Evolutionary conservation across 345 rosid genomes (phyloP).

Genomic region (Balakata baccata): DNA sequence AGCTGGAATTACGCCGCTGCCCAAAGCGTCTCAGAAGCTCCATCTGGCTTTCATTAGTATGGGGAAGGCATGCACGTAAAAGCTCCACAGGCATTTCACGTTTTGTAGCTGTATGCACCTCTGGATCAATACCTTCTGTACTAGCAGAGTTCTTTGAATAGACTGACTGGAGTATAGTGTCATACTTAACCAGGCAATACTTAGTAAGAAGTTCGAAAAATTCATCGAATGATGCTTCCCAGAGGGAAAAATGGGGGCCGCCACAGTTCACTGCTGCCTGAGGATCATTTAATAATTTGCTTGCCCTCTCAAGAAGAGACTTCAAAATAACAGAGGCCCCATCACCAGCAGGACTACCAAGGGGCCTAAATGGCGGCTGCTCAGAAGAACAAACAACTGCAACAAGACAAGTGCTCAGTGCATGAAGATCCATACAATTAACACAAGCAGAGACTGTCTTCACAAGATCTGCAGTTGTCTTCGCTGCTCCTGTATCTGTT

Average conservation of each 20-base stretch:
- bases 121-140: constrained; percentile 52
- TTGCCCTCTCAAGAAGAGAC: constrained; percentile 85
- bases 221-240: constrained; percentile 95
- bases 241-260: constrained; percentile 59
- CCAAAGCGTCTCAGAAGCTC: constrained; percentile 69
- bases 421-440: constrained; percentile 74
- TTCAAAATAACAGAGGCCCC: constrained; percentile 75
- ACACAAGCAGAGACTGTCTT: constrained; percentile 63
- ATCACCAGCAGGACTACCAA: constrained; percentile 84
- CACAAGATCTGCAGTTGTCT: constrained; percentile 59
- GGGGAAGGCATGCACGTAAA: constrained; percentile 86
- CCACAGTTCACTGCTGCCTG: constrained; percentile 37
- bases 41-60: constrained; percentile 74
- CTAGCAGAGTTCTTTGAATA: constrained; percentile 42
- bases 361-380: constrained; percentile 95
- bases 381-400: constrained; percentile 97
- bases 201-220: constrained; percentile 80
- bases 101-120: constrained; percentile 51
- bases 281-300: constrained; percentile 53
- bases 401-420: constrained; percentile 89
- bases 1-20: constrained; percentile 46
- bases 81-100: constrained; percentile 97
- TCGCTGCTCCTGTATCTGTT: constrained; percentile 57
- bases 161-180: constrained; percentile 61
- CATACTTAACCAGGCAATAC: constrained; percentile 86